Evolutionary conservation across 441 rosid species (phyloP), one percentile per base, ranked within the genome.

Genomic region (Pelargonium cotyledonis): DNA sequence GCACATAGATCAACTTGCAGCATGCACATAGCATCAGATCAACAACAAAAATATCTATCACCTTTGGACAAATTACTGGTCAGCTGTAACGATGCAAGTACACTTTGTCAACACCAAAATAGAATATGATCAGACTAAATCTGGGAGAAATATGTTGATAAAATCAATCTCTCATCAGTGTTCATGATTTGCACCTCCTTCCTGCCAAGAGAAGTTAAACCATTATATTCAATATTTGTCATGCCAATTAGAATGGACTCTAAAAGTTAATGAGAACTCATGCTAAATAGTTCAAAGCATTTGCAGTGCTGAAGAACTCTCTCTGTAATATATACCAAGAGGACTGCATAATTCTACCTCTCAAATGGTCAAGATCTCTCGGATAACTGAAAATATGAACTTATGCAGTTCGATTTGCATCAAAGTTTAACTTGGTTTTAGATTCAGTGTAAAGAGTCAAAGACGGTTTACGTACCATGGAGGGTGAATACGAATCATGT

Each of bases 401-500:
- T 53, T n/a, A 16, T 15, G 15, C 21, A 53, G 21, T 15, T 7
- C 14, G 14, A 44, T 44, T 44, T 44, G 49, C 49, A 44, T 9
- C 49, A 44, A 44, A 8, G 14, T 11, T 44, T 44, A 38, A 38
- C 41, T 38, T 38, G 41, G 41, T 38, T 38, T 38, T 6, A 38
- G 41, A 38, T 38, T 6, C 41, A 38, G 41, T 6, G 41, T n/a
- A 18, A 57, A 57, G 29, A 29, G 10, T 69, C 21, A 57, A 70
- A 26, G 23, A 35, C 18, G 43, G 26, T 53, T 73, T 66, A 35
- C 85, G 71, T 88, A 94, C 96, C 99, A 91, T 14, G 97, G 95
- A 19, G 82, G 63, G 78, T 81, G 72, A 60, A 95, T 73, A 46
- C 90, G 75, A 64, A 95, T 84, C 72, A 79, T 72, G 68, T 78